phyloP scores from a whole-genome alignment of 1,284 basidiomycete species.

The Sanguinoderma infundibulare region DNA sequence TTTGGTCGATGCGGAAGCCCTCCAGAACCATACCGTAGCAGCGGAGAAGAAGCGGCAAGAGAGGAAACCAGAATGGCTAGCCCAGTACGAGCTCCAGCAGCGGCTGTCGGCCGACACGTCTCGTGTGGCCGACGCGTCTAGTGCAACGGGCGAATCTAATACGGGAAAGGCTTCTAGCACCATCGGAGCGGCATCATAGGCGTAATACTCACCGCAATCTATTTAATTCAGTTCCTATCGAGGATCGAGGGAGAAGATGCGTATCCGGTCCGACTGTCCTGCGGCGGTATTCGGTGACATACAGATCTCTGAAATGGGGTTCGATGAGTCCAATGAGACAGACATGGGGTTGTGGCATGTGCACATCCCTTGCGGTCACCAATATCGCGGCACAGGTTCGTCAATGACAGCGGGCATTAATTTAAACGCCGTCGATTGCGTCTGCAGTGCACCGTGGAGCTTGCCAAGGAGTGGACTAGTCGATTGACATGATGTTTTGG shows the following conservation, averaged over 20 bases:
- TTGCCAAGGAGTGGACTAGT: not conserved
- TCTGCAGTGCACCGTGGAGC: too few relatives aligned
- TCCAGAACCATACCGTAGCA: slow-evolving; percentile 12
- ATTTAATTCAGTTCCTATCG: not conserved
- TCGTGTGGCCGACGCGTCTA: not conserved
- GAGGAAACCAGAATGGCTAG: slow-evolving; percentile 29
- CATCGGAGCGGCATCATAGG: not conserved
- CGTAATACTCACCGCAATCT: not conserved
- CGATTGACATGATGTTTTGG: not conserved
- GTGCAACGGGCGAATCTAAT: not conserved
- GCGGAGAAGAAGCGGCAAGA: slow-evolving; percentile 15
- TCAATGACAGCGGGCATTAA: not conserved
- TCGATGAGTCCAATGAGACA: not conserved
- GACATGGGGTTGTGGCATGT: too few relatives aligned
- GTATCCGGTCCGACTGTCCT: not conserved
- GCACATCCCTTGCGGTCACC: too few relatives aligned
- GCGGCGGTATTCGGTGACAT: too few relatives aligned
- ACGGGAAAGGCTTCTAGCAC: not conserved
- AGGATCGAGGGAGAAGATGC: not conserved
- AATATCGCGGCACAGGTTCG: too few relatives aligned
- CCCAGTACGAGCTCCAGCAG: slow-evolving; percentile 25
- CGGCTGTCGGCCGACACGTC: slow-evolving; percentile 1
- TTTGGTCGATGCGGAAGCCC: not conserved
- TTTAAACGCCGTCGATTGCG: not conserved
- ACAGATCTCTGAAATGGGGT: not conserved